Percentiles rank a stretch among this genome's conserved stretches.
These are phyloP conservation scores for Albatrellus sp. DNA, from an alignment of 1,284 basidiomycete genomes.

Conservation along the genomic window DNA sequence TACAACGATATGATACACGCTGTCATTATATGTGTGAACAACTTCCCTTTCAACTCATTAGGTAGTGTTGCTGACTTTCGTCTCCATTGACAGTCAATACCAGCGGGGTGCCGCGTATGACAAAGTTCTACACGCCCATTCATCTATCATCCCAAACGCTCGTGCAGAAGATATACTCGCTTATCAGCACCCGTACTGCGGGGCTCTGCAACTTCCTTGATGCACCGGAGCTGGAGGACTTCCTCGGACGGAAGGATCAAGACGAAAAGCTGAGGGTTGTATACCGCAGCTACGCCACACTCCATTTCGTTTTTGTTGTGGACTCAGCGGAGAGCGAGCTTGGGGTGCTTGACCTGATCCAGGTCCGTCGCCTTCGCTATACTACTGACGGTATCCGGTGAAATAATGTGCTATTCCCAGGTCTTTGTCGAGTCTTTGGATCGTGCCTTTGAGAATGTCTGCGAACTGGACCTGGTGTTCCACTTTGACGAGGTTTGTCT, in stretches of 20 bases:
- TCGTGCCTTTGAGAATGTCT: constrained; percentile 94
- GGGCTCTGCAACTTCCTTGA: constrained; percentile 89
- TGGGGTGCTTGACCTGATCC: constrained; percentile 92
- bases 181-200: constrained; percentile 66
- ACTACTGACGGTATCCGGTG: background rate
- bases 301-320: constrained; percentile 96
- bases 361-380: constrained; percentile 41
- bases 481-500: constrained; percentile 87
- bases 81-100: constrained; percentile 56
- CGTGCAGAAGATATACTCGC: constrained; percentile 75
- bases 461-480: constrained; percentile 96
- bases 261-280: constrained; percentile 63
- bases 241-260: constrained; percentile 46
- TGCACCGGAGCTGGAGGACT: constrained; percentile 78
- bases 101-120: constrained; percentile 80
- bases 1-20: constrained; percentile 74
- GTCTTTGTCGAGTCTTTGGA: constrained; percentile 97
- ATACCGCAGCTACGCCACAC: constrained; percentile 83
- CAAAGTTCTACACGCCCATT: constrained; percentile 91
- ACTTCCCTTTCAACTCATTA: background rate
- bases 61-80: constrained; percentile 11
- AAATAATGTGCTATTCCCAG: constrained; percentile 21
- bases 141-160: constrained; percentile 65
- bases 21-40: constrained; percentile 53
- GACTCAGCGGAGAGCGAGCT: constrained; percentile 93